phyloP scores from a whole-genome alignment of 2,329 filamentous ascomycete species.

The Venturia pyrina region DNA sequence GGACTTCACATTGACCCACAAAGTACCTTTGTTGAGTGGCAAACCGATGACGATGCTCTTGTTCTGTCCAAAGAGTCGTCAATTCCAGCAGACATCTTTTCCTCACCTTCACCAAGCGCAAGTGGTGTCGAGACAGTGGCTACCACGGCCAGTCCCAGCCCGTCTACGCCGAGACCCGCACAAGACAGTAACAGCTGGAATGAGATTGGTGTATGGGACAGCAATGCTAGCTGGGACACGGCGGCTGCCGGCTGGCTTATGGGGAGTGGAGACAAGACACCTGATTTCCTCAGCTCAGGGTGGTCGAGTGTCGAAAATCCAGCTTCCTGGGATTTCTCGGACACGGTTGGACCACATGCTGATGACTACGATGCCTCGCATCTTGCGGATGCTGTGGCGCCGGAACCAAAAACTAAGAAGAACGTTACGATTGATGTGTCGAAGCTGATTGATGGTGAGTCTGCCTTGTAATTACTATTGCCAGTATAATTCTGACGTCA shows the following conservation, averaged over 20 bases:
- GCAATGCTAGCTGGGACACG: neutral
- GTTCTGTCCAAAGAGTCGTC: neutral
- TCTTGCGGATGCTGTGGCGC: neutral
- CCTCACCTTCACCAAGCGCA: conserved; percentile 1
- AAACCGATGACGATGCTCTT: conserved; percentile 35
- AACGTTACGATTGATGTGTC: conserved; percentile 33
- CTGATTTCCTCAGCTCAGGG: neutral
- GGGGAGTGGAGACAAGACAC: conserved; percentile 8
- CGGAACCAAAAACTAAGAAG: conserved; percentile 22
- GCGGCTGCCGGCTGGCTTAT: conserved; percentile 10
- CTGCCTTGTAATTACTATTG: neutral
- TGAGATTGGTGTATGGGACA: conserved; percentile 9
- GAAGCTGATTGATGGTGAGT: conserved; percentile 35
- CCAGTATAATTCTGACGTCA: conserved; percentile 18
- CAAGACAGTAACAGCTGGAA: neutral
- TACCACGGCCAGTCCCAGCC: neutral
- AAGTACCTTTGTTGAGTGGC: conserved; percentile 50
- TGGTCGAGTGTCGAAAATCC: conserved; percentile 1
- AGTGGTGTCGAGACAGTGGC: neutral
- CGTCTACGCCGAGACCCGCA: neutral
- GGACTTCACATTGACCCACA: conserved; percentile 53
- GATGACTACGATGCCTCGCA: neutral
- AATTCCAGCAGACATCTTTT: conserved; percentile 5
- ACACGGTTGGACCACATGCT: conserved; percentile 15
- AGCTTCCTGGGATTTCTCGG: conserved; percentile 17